Evolutionary conservation across 2,329 filamentous ascomycete genomes (phyloP).

Genomic region (Colletotrichum cuscutae): DNA sequence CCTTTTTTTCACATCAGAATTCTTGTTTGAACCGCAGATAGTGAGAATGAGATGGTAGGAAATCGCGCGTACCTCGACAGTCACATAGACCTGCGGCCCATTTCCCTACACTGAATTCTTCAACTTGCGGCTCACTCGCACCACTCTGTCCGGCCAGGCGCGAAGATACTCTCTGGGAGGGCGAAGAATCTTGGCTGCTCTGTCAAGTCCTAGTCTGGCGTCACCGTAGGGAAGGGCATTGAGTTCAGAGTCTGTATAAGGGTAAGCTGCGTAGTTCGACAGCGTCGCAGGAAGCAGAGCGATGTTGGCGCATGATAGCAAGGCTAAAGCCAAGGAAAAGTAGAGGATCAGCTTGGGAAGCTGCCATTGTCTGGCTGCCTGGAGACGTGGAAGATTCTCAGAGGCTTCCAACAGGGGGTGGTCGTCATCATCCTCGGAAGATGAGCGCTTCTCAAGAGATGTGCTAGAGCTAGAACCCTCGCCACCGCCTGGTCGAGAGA

Average conservation of each 20-base stretch:
- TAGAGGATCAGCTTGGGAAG: not conserved
- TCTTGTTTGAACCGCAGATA: not conserved
- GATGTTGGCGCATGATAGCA: not conserved
- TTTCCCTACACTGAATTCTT: not conserved
- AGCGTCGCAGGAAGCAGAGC: not conserved
- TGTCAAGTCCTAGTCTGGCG: not conserved
- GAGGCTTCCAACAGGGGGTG: not conserved
- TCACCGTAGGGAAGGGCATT: not conserved
- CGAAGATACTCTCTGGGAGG: not conserved
- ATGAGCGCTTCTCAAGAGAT: not conserved
- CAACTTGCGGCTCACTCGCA: not conserved
- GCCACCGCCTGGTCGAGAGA: not conserved
- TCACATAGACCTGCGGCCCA: not conserved
- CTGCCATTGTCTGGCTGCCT: not conserved
- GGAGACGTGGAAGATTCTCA: not conserved
- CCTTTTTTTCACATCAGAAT: not conserved
- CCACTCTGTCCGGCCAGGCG: not conserved
- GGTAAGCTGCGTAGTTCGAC: not conserved
- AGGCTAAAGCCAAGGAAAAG: not conserved
- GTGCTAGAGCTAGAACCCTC: not conserved
- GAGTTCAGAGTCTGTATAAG: not conserved
- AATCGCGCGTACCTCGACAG: not conserved
- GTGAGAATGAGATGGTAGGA: not conserved
- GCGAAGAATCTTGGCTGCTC: not conserved
- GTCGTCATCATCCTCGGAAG: not conserved